Percentiles rank a stretch among this genome's conserved stretches.
Evolutionary conservation across 371 early-diverging fungal genomes (phyloP).

Genomic region (Apophysomyces variabilis): DNA sequence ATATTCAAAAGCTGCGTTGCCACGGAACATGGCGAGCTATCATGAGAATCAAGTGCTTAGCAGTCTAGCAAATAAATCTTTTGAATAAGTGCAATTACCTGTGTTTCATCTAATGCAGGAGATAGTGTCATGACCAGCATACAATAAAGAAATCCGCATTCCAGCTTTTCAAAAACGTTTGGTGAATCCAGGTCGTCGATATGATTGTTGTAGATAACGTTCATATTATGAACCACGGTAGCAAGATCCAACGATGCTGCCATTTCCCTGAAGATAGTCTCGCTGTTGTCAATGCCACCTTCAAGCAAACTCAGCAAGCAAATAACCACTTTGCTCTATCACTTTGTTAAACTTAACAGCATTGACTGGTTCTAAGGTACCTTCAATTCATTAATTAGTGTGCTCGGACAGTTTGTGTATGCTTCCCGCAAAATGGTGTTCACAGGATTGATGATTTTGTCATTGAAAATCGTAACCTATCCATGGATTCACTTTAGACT

Average conservation of each 20-base stretch:
- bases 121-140: constrained; percentile 47
- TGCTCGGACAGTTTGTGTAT: constrained; percentile 31
- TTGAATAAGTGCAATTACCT: constrained; percentile 19
- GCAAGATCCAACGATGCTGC: constrained; percentile 43
- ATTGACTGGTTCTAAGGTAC: constrained; percentile 14
- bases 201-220: constrained; percentile 31
- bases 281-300: constrained; percentile 57
- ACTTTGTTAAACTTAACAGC: neutral
- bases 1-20: constrained; percentile 42
- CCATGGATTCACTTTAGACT: constrained; percentile 4
- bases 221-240: constrained; percentile 41
- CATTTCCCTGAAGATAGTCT: constrained; percentile 56
- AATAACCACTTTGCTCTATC: constrained; percentile 49
- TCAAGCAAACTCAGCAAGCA: constrained; percentile 58
- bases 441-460: constrained; percentile 57
- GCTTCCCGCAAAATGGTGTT: constrained; percentile 51
- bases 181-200: constrained; percentile 22
- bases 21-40: constrained; percentile 28
- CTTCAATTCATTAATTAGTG: constrained; percentile 46
- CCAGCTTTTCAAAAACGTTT: constrained; percentile 34
- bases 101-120: constrained; percentile 37
- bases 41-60: neutral
- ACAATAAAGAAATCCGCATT: constrained; percentile 47
- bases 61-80: neutral
- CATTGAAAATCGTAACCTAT: constrained; percentile 54